Evolutionary conservation across 768 basidiomycete genomes (phyloP).

Genomic region (Kwoniella bestiolae): DNA sequence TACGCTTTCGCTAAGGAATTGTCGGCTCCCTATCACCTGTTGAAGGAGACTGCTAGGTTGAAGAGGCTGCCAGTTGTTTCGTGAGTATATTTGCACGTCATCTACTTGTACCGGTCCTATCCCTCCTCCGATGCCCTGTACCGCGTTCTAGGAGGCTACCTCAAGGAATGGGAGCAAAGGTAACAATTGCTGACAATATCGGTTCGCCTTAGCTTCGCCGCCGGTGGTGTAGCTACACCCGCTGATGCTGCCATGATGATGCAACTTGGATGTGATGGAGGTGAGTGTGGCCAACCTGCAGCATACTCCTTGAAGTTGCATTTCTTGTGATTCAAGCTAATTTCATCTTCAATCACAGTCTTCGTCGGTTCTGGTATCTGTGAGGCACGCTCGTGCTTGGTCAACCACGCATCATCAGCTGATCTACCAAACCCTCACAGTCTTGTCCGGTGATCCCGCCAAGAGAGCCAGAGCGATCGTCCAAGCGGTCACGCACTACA

Average conservation of each 20-base stretch:
- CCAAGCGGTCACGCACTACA: slow-evolving; percentile 95
- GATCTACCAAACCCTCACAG: slow-evolving; percentile 7
- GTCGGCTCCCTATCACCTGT: slow-evolving; percentile 86
- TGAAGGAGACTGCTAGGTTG: slow-evolving; percentile 93
- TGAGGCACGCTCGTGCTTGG: slow-evolving; percentile 61
- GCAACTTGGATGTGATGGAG: slow-evolving; percentile 96
- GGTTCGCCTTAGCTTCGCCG: slow-evolving; percentile 72
- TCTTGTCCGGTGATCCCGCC: slow-evolving; percentile 85
- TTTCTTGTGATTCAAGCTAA: no score
- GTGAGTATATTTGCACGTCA: slow-evolving; percentile 31
- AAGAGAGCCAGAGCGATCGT: slow-evolving; percentile 95
- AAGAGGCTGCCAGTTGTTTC: slow-evolving; percentile 88
- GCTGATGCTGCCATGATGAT: slow-evolving; percentile 99
- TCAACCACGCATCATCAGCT: slow-evolving; percentile 7
- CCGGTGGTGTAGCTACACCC: slow-evolving; percentile 89
- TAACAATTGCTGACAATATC: no score
- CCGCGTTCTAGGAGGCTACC: no score
- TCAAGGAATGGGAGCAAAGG: no score
- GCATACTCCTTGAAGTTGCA: no score
- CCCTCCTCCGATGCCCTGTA: no score
- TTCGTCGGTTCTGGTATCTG: slow-evolving; percentile 99
- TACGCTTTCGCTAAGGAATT: slow-evolving; percentile 80
- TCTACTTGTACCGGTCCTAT: no score
- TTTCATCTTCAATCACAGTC: slow-evolving; percentile 68
- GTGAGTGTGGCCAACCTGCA: slow-evolving; percentile 61